Evolutionary conservation across 441 rosid genomes (phyloP).

Genomic region (Bocquillonia castaneifolia): DNA sequence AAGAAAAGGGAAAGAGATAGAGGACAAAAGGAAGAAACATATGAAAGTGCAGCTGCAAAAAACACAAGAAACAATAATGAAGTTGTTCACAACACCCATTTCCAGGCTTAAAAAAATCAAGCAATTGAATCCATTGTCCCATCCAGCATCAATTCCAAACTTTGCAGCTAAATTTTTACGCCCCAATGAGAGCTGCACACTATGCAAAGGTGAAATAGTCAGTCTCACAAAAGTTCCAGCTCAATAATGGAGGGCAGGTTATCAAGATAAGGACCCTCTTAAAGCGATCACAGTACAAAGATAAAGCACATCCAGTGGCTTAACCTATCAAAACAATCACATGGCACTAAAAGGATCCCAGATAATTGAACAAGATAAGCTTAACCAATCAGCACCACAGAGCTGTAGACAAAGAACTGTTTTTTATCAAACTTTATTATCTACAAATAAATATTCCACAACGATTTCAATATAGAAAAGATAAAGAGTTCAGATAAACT

Average conservation of each 20-base stretch:
- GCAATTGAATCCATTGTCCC: neutral
- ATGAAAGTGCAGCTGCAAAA: slow-evolving; percentile 2
- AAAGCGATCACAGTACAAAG: neutral
- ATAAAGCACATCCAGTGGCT: neutral
- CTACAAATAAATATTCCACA: neutral
- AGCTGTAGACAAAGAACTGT: neutral
- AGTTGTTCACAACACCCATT: neutral
- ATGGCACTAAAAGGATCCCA: neutral
- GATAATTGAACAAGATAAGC: neutral
- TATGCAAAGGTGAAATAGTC: neutral
- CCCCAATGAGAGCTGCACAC: neutral
- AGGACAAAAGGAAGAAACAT: neutral
- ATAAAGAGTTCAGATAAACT: neutral
- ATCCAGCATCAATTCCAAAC: slow-evolving; percentile 3
- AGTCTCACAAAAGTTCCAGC: neutral
- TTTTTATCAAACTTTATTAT: neutral
- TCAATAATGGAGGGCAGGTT: neutral
- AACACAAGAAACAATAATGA: neutral
- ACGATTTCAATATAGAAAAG: neutral
- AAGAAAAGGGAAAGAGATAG: no score
- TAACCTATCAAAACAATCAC: neutral
- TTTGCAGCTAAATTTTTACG: neutral
- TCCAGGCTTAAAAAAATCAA: neutral
- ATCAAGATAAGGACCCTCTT: neutral
- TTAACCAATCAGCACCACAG: neutral